Base-by-base conservation (phyloP, 2,329 filamentous ascomycete genomes). In the Aspergillus niger region DNA sequence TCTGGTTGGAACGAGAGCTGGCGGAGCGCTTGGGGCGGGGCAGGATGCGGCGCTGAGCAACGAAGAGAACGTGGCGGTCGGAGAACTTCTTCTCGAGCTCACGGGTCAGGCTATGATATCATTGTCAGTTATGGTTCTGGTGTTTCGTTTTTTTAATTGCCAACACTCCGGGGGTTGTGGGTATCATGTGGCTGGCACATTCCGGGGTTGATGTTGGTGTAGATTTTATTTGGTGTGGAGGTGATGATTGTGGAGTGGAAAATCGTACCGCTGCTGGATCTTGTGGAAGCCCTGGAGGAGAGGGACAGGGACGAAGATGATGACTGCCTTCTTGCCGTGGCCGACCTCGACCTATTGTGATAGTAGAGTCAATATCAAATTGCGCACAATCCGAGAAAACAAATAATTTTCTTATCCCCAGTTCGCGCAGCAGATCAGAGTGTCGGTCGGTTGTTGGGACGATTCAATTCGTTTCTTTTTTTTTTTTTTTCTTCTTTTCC, bases 41-140 rank as follows among this genome's bases (percentile, higher is more conserved):
- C 67, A 99, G 88, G 78, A 99, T 99, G 83, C 95, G 95, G 88
- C 95, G 95, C 79, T 94, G 96, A 75, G 95, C 95, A 76, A 99
- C 90, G 89, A 99, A 92, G 82, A 99, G 87, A 82, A 99, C 95
- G 84, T 99, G 95, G 84, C 95, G 95, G 88, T 99, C 95, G 70
- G 95, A 98, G 92, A 99, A 99, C 87, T 99, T 99, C 92, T 99
- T 99, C 91, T 99, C 95, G 80, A 99, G 93, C 88, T 99, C 95
- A 85, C 95, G 95, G 83, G 95, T 99, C 80, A 99, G 89, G 80
- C 94, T 98, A 36, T 4, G 66, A 57, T 47, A 41, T 56, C 53
- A 59, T 36, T 61, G 44, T 62, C 26, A 50, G 47, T 50, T 20
- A 17, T n/a, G 3, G 11, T 36, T 47, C 22, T 47, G 22, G 7